A percentile compares a stretch with the other conserved stretches of the same genome.
Evolutionary conservation across 768 basidiomycete genomes (phyloP).

Genomic region (Paxillus involutus): DNA sequence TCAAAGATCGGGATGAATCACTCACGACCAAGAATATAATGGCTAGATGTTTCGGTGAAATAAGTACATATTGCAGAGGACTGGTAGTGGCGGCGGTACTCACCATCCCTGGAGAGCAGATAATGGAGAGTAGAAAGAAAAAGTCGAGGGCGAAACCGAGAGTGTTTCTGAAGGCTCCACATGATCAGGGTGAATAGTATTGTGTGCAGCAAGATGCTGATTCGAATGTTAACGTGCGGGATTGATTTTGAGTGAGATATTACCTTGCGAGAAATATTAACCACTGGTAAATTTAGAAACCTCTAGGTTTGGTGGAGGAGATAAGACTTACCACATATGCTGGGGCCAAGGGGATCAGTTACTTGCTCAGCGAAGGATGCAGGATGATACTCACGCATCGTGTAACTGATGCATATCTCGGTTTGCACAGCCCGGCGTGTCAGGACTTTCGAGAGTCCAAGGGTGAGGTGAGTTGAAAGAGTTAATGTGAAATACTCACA

Average conservation of each 20-base stretch:
- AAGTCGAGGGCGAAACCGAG: background rate
- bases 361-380: background rate
- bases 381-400: background rate
- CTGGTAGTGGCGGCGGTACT: background rate
- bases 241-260: background rate
- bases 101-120: constrained; percentile 6
- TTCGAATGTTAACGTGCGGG: background rate
- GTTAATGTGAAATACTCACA: background rate
- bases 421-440: background rate
- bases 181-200: constrained; percentile 5
- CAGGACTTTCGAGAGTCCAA: background rate
- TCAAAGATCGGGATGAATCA: background rate
- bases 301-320: background rate
- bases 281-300: background rate
- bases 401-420: background rate
- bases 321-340: background rate
- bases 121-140: constrained; percentile 3
- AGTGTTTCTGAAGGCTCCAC: constrained; percentile 6
- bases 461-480: background rate
- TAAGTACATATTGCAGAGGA: background rate
- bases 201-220: constrained; percentile 2
- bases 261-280: background rate
- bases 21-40: background rate
- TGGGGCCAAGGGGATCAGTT: background rate
- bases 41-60: background rate